Base-by-base conservation (phyloP, 2,329 filamentous ascomycete genomes). In the Ophiostoma angusticollis region DNA sequence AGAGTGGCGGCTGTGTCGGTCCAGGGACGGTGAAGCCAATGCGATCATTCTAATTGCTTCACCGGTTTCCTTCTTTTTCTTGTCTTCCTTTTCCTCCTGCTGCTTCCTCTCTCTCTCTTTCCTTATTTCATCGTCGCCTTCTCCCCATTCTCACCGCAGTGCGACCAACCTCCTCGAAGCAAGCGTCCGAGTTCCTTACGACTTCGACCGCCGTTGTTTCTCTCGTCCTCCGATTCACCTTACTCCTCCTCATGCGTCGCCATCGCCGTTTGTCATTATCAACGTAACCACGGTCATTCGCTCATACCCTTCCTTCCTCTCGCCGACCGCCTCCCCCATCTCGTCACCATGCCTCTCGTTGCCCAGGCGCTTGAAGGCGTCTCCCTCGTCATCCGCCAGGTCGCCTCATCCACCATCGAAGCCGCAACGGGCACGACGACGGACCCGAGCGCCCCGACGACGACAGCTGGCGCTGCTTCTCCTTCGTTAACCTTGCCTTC, bases 361-460 rank as follows among this genome's bases (percentile, higher is more conserved):
- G 42, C 52, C 34, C 45, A 47, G 7, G 21, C 55, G 29, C 39
- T 50, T 19, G 48, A 53, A 24, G 52, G 49, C 28, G 49, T 48
- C 7, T 49, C 51, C 29, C 23, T 55, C 18, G 35, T 54, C 9
- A 49, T 46, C 17, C 44, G 55, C 30, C 53, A 58, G 41, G 50
- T 46, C 21, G 12, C 44, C 12, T 31, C 45, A 7, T 28, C 41
- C 2, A 29, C 40, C 5, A n/a, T 35, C 18, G 28, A 44, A 6
- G 35, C 43, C 3, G 7, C 35, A 12, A 31, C 33, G 14, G 30
- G 33, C 3, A 24, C 43, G 3, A 31, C 40, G 2, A 25, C 39
- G 24, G 18, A 35, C 13, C 27, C 42, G 21, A 43, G 6, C 8
- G 2, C 28, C 4, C 14, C 41, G 9, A 18, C 29, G 1, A 32